phyloP scores from a whole-genome alignment of 192 early-diverging fungal species.

The Backusella luteola region DNA sequence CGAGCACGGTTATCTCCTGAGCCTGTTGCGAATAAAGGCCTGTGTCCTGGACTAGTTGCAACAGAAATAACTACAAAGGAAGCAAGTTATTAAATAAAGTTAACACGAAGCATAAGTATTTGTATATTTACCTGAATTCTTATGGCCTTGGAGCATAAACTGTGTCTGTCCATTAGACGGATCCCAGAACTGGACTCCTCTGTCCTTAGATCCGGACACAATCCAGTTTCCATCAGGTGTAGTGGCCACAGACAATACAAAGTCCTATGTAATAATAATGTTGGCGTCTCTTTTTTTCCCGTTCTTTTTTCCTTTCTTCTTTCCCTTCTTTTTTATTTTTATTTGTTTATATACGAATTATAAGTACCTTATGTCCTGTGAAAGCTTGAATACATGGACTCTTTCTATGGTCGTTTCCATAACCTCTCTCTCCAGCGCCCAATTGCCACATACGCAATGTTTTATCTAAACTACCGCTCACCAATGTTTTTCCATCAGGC shows the following conservation, averaged over 20 bases:
- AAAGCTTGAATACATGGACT: constrained; percentile 47
- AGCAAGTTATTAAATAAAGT: background rate
- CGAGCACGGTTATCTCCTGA: constrained; percentile 91
- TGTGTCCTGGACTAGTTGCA: constrained; percentile 74
- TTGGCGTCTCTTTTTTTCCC: background rate
- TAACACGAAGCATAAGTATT: background rate
- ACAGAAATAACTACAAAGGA: constrained; percentile 80
- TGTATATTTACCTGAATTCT: constrained; percentile 78
- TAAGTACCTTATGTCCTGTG: constrained; percentile 53
- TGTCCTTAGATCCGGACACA: constrained; percentile 90
- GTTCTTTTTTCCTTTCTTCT: background rate
- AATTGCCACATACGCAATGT: constrained; percentile 94
- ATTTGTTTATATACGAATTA: background rate
- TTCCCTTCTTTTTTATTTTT: background rate
- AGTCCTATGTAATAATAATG: constrained; percentile 62
- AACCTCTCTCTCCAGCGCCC: constrained; percentile 38
- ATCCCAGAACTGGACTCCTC: constrained; percentile 95
- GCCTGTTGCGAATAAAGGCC: constrained; percentile 89
- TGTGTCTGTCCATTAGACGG: constrained; percentile 67
- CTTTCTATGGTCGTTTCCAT: constrained; percentile 28
- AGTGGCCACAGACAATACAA: constrained; percentile 93
- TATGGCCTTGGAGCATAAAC: constrained; percentile 94
- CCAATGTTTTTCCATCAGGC: constrained; percentile 87
- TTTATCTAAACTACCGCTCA: constrained; percentile 92
- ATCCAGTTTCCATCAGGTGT: constrained; percentile 87